These are phyloP conservation scores for Eucalyptus cladocalyx DNA, from an alignment of 345 rosid genomes.

Conservation along the genomic window DNA sequence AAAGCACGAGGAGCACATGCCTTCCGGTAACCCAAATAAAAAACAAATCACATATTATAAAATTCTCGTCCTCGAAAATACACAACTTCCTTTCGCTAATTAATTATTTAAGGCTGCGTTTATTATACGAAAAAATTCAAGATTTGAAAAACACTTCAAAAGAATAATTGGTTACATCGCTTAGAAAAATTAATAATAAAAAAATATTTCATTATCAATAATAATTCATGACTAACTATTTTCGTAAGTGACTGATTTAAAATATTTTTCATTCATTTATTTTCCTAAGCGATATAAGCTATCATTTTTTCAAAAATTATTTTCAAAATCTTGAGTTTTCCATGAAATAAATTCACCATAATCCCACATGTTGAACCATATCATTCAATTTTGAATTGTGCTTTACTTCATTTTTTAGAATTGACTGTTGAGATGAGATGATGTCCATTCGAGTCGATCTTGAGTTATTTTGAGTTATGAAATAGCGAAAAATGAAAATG, in stretches of 20 bases:
- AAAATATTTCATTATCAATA: accelerated
- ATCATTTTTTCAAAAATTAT: no score
- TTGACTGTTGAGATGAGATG: background rate
- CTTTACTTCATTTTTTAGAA: background rate
- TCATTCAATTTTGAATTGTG: background rate
- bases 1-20: background rate
- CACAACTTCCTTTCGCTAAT: background rate
- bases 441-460: background rate
- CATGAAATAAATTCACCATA: no score
- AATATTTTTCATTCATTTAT: no score
- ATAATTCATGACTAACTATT: background rate
- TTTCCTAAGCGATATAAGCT: background rate
- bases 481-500: background rate
- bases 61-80: background rate
- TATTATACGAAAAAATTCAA: no score
- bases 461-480: background rate
- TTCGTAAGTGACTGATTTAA: accelerated
- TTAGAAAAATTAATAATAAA: no score
- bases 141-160: no score
- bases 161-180: background rate
- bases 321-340: no score
- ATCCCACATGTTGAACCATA: background rate
- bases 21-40: background rate
- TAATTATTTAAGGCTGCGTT: background rate
- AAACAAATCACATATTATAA: background rate